Conservation (phyloP, 805 yeast genomes). For the Pichia heedii region DNA sequence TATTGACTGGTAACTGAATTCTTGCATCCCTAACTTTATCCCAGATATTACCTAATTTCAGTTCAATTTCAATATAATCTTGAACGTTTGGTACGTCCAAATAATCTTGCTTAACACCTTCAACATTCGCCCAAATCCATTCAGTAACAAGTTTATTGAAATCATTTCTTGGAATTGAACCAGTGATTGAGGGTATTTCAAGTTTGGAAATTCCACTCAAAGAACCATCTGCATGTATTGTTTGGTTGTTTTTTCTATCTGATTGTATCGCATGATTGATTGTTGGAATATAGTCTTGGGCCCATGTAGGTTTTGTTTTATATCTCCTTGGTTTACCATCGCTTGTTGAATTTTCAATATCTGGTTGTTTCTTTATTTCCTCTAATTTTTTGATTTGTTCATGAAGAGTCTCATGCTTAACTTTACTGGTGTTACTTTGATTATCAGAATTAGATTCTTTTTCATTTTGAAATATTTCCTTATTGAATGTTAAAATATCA, state of each 20-base stretch:
- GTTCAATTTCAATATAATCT: conserved; percentile 59
- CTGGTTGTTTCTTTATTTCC: conserved; percentile 23
- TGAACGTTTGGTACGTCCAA: conserved; percentile 29
- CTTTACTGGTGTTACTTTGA: not conserved
- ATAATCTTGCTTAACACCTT: conserved; percentile 48
- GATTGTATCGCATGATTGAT: conserved; percentile 10
- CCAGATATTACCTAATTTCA: conserved; percentile 64
- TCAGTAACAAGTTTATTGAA: conserved; percentile 73
- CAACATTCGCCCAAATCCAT: conserved; percentile 81
- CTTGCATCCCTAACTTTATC: conserved; percentile 56
- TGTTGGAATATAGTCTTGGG: conserved; percentile 57
- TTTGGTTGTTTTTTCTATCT: not conserved
- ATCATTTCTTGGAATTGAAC: conserved; percentile 71
- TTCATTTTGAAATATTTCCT: too few relatives aligned
- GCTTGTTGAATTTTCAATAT: conserved; percentile 2
- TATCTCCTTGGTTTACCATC: conserved; percentile 51
- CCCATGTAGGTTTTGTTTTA: conserved; percentile 71
- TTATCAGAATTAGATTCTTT: not conserved
- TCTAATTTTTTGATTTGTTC: conserved; percentile 21
- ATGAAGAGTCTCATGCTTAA: conserved; percentile 9
- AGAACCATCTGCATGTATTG: conserved; percentile 6
- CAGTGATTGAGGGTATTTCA: conserved; percentile 47
- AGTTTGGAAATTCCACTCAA: conserved; percentile 16
- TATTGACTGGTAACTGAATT: conserved; percentile 54
- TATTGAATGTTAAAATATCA: too few relatives aligned